Evolutionary conservation across 2,329 filamentous ascomycete species (phyloP).

Genomic region (Fusarium albosuccineum): DNA sequence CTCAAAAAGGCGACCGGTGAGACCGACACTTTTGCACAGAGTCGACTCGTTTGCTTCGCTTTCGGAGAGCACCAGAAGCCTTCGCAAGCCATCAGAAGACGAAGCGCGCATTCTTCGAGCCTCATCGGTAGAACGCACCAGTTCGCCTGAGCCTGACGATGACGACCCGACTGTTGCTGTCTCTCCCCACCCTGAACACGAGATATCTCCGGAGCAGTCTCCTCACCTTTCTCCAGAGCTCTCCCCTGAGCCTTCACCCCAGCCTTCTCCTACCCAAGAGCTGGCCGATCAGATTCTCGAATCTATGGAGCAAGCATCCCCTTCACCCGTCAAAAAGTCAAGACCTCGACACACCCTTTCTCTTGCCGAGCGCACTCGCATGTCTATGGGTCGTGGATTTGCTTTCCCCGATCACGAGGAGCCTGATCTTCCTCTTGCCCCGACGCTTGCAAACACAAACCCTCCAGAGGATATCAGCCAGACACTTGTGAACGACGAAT

Average conservation of each 20-base stretch:
- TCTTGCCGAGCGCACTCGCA: conserved; percentile 82
- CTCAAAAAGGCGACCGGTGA: conserved; percentile 38
- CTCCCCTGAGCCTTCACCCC: conserved; percentile 27
- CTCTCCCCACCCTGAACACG: conserved; percentile 29
- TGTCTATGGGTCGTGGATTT: conserved; percentile 78
- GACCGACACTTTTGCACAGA: conserved; percentile 46
- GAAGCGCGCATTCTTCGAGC: conserved; percentile 38
- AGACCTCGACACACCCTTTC: conserved; percentile 69
- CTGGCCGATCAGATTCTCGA: conserved; percentile 69
- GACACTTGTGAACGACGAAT: conserved; percentile 42
- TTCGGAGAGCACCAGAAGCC: conserved; percentile 31
- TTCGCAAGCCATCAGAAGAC: conserved; percentile 37
- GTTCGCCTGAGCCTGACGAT: conserved; percentile 36
- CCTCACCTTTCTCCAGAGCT: conserved; percentile 23
- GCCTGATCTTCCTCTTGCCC: conserved; percentile 39
- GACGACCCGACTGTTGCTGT: conserved; percentile 28
- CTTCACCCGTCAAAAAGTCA: conserved; percentile 65
- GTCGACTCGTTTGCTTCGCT: conserved; percentile 41
- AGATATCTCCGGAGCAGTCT: conserved; percentile 18
- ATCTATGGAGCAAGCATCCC: conserved; percentile 67
- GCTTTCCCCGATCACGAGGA: conserved; percentile 51
- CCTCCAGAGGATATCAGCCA: conserved; percentile 38
- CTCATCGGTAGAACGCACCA: conserved; percentile 35
- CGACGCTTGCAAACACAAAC: conserved; percentile 20
- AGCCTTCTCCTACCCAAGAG: conserved; percentile 55